Evolutionary conservation across 805 yeast species (phyloP).

Genomic region (Saccharomycopsis sp.): DNA sequence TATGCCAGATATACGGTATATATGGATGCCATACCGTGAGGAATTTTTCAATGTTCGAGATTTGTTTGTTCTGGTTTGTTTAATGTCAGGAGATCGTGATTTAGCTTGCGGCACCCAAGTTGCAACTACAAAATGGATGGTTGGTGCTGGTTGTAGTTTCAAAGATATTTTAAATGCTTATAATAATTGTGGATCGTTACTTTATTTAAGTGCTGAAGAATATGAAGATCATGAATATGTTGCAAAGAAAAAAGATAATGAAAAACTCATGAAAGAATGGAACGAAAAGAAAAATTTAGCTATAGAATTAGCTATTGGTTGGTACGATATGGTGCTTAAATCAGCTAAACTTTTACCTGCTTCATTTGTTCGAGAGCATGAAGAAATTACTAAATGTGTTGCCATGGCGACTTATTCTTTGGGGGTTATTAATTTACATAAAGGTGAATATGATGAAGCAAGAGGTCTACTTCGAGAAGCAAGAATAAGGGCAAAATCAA

Average conservation of each 20-base stretch:
- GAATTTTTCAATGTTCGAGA: constrained; percentile 78
- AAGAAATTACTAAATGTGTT: constrained; percentile 50
- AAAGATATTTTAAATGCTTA: constrained; percentile 58
- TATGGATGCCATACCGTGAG: constrained; percentile 69
- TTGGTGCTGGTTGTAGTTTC: constrained; percentile 60
- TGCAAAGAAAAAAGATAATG: constrained; percentile 26
- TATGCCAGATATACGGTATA: constrained; percentile 34
- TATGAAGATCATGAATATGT: constrained; percentile 43
- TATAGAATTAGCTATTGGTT: constrained; percentile 30
- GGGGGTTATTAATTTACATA: constrained; percentile 70
- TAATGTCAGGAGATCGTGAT: constrained; percentile 52
- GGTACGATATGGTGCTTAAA: constrained; percentile 38
- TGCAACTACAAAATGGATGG: constrained; percentile 64
- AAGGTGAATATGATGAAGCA: constrained; percentile 16
- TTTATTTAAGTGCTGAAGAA: constrained; percentile 61
- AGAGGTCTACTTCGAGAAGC: constrained; percentile 11
- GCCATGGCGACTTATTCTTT: constrained; percentile 80
- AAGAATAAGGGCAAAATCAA: constrained; percentile 2
- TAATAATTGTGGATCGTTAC: constrained; percentile 62
- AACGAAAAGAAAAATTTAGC: constrained; percentile 27
- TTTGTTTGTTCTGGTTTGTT: constrained; percentile 60
- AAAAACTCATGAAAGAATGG: constrained; percentile 24
- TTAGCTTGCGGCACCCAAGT: constrained; percentile 53
- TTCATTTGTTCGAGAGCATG: constrained; percentile 30
- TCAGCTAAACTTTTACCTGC: constrained; percentile 36